Percentiles rank a stretch among this genome's conserved stretches.
phyloP scores from a whole-genome alignment of 352 stramenopile genomes.

The Peronosclerospora sorghi region DNA sequence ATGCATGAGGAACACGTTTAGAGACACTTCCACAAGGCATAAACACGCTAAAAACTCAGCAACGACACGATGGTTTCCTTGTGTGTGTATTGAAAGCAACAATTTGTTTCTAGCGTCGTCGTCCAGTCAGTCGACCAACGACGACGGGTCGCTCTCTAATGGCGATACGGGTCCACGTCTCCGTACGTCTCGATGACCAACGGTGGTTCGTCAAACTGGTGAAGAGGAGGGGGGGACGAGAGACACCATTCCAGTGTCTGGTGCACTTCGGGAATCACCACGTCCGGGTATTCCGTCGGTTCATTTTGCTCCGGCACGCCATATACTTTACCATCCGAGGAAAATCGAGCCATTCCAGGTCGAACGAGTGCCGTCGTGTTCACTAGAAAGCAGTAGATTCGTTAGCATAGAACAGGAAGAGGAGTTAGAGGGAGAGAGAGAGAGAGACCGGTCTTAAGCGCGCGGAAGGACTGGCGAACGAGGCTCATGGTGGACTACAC shows the following conservation, averaged over 20 bases:
- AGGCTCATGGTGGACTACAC: conserved; percentile 63
- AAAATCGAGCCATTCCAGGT: conserved; percentile 41
- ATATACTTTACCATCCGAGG: conserved; percentile 29
- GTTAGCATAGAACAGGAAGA: background rate
- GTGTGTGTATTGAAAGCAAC: background rate
- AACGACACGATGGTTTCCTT: too few relatives aligned
- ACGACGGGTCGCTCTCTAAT: conserved; percentile 30
- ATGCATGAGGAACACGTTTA: too few relatives aligned
- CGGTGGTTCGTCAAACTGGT: conserved; percentile 84
- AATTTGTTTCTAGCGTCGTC: too few relatives aligned
- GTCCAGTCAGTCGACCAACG: too few relatives aligned
- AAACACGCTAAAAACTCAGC: too few relatives aligned
- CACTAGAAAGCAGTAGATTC: conserved; percentile 16
- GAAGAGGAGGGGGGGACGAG: conserved; percentile 68
- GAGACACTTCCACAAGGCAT: too few relatives aligned
- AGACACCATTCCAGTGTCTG: conserved; percentile 82
- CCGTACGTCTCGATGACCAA: conserved; percentile 85
- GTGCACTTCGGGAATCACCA: conserved; percentile 75
- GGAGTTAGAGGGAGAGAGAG: conserved; percentile 17
- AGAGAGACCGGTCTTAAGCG: conserved; percentile 65
- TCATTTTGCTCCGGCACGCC: conserved; percentile 25
- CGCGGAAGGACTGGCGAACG: conserved; percentile 67
- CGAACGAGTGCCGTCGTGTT: conserved; percentile 41
- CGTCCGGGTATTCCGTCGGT: conserved; percentile 49
- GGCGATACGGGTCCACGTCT: conserved; percentile 60